Evolutionary conservation across 2,329 filamentous ascomycete genomes (phyloP), one percentile per base, ranked within the genome.

Genomic region (Sclerotinia spermophila): DNA sequence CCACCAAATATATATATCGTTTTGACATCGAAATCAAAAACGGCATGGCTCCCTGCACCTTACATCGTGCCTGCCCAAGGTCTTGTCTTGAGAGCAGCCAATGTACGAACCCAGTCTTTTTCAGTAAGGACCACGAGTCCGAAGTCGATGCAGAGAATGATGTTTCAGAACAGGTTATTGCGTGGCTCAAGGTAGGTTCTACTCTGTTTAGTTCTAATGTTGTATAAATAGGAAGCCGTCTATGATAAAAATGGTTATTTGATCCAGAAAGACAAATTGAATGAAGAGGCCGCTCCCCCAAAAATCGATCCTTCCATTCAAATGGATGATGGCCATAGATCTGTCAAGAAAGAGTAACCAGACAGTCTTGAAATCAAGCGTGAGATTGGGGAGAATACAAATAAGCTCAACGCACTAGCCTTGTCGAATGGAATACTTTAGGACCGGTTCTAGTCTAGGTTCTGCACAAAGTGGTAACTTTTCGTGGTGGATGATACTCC

Each of bases 121-220:
- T 45, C 21, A 11, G 21, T 24, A 10, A 45, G 44, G 21, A 4
- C 10, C 2, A 48, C 8, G 7, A 48, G 44, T 5, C 11, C 8
- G 21, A 48, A 48, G 10, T 3, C 21, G 8, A 11, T 48, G 21
- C 21, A 24, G 5, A 24, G 1, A 48, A 48, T 24, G 21, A 8
- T 8, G 21, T 45, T 45, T 2, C 1, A 5, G 19, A 44, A 19
- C 19, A 8, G 17, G 7, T 21, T 11, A 48, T 48, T 10, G 44
- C 10, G 8, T 48, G 3, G 44, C 13, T 48, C 21, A 48, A 48
- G 21, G 21, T 5, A 48, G 8, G 44, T 48, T 48, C 21, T 5
- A 1, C 44, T 48, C 4, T 1, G 24, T n/a, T 48, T 0, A 11
- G 21, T 1, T 6, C 21, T 11, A n/a, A 48, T 3, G 0, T 5